These are phyloP conservation scores for Irpex sp. DNA, from an alignment of 1,284 basidiomycete species.

Conservation along the genomic window DNA sequence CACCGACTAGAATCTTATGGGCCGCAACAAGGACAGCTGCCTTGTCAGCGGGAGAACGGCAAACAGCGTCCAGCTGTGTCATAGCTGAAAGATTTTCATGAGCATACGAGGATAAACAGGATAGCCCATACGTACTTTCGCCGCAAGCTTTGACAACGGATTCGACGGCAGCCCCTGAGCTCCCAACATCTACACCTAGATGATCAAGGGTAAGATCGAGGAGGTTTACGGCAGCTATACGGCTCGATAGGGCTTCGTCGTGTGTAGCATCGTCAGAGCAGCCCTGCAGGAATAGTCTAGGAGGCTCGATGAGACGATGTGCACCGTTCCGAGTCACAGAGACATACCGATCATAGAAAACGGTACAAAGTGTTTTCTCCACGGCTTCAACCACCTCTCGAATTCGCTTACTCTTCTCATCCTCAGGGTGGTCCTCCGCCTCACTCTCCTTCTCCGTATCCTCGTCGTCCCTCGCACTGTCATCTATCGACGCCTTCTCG, in stretches of 20 bases:
- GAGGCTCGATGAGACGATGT: neutral
- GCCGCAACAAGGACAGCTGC: conserved; percentile 73
- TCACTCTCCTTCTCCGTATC: conserved; percentile 21
- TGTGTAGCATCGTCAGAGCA: conserved; percentile 77
- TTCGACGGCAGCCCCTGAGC: conserved; percentile 51
- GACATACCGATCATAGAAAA: conserved; percentile 52
- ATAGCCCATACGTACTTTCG: conserved; percentile 48
- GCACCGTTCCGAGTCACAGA: neutral
- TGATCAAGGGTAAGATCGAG: conserved; percentile 83
- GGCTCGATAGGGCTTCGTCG: conserved; percentile 82
- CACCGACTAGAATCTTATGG: conserved; percentile 80
- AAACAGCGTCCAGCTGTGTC: conserved; percentile 55
- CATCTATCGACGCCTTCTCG: conserved; percentile 24
- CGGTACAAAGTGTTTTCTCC: conserved; percentile 60
- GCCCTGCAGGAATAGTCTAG: conserved; percentile 57
- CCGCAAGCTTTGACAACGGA: conserved; percentile 71
- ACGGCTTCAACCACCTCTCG: conserved; percentile 62
- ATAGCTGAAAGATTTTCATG: conserved; percentile 43
- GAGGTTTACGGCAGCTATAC: conserved; percentile 87
- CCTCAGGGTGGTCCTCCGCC: conserved; percentile 13
- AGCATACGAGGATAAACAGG: neutral
- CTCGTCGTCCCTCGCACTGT: conserved; percentile 25
- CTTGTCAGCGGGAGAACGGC: conserved; percentile 74
- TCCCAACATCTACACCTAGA: conserved; percentile 72
- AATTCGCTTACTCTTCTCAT: conserved; percentile 36